phyloP scores from a whole-genome alignment of 345 rosid species.

The Dipteronia dyeriana region DNA sequence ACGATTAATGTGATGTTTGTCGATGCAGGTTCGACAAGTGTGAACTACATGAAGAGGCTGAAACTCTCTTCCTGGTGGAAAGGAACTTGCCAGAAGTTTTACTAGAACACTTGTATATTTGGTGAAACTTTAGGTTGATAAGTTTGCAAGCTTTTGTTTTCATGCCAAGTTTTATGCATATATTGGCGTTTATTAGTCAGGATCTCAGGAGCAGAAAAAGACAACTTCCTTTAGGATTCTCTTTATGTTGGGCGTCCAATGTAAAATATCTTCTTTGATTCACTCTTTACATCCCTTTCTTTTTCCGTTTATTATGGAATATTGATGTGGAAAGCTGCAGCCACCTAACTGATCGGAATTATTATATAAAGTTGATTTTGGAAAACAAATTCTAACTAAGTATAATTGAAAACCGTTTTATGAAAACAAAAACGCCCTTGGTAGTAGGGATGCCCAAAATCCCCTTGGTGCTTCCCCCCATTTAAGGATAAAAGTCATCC shows the following conservation, averaged over 20 bases:
- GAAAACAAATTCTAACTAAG: too few species aligned
- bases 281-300: too few species aligned
- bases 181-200: not conserved
- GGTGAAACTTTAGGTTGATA: not conserved
- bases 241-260: not conserved
- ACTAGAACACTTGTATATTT: not conserved
- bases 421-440: not conserved
- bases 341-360: too few species aligned
- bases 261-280: not conserved
- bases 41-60: not conserved
- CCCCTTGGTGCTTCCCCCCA: too few species aligned
- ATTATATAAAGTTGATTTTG: too few species aligned
- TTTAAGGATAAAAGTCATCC: too few species aligned
- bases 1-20: not conserved
- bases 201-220: not conserved
- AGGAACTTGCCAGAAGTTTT: not conserved
- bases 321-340: too few species aligned
- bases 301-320: too few species aligned
- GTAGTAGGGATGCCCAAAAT: too few species aligned
- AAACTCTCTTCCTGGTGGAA: not conserved
- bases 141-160: not conserved
- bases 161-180: not conserved
- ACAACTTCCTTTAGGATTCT: not conserved
- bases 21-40: not conserved
- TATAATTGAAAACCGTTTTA: too few species aligned